Evolutionary conservation across 805 yeast genomes (phyloP), one percentile per base, ranked within the genome.

Genomic region (Metschnikowia similis): DNA sequence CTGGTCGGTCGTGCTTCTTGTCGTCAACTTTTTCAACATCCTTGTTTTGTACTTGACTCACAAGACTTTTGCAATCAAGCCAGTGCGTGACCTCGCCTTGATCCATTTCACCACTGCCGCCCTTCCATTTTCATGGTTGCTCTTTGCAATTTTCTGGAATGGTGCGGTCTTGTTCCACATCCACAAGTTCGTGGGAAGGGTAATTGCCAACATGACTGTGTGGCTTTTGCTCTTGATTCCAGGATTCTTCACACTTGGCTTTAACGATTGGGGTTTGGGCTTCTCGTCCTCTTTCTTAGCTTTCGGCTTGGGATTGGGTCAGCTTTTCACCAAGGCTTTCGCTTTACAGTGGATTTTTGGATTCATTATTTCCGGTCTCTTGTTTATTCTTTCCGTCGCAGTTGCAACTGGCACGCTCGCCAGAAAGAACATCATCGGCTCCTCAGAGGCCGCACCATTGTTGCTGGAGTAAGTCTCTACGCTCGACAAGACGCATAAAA

Each of bases 341-440:
- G 92, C 92, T 2, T 74, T 88, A 56, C 96, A 88, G 71, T 88
- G 96, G 96, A 80, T 85, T 56, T 88, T 88, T 71, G 95, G 90
- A 3, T 81, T 85, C 55, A 66, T 79, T 48, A 86, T 87, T 53
- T 68, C 87, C 8, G 83, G 80, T 5, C 48, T 83, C 30, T 74
- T 85, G 63, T 75, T 83, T 50, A 59, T 83, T 17, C 64, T 76
- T 44, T 72, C 86, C 6, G 57, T 80, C 14, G 66, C 79, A 30
- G 76, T 78, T 35, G 71, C 79, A 51, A 54, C 66, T 38, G 80
- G 79, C 48, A 52, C 32, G 55, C 54, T 49, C 32, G 56, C 50
- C 34, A 52, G 56, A 53, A 48, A 50, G 52, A 38, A 36, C 46
- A 36, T 34, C 30, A 40, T 30, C 10, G 37, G 48, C 11, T 42